Conservation (phyloP, 345 rosid species). For the Rhodamnia argentea region DNA sequence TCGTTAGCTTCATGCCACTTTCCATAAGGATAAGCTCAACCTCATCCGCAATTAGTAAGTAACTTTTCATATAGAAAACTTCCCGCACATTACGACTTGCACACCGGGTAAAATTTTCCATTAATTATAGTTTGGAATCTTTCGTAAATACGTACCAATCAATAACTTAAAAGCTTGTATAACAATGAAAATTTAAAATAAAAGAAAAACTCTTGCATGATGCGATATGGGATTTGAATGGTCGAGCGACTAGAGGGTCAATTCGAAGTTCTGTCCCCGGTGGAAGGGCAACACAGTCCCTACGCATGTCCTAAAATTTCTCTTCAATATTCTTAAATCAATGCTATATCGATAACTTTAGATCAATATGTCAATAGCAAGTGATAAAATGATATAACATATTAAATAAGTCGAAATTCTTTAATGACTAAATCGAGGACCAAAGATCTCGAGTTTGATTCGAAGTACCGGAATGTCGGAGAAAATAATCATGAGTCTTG, state of each 20-base stretch:
- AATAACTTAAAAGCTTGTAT: neutral
- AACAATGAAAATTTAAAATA: neutral
- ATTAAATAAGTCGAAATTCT: neutral
- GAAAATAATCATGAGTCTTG: neutral
- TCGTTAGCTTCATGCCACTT: neutral
- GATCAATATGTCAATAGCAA: neutral
- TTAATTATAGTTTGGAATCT: neutral
- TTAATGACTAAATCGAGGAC: accelerated
- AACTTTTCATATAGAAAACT: neutral
- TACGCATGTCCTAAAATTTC: neutral
- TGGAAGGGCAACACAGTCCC: neutral
- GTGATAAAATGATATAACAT: neutral
- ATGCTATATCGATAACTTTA: neutral
- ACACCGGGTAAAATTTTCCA: neutral
- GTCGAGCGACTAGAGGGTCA: neutral
- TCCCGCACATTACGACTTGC: neutral
- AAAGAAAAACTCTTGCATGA: neutral
- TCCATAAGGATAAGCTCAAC: neutral
- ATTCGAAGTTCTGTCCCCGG: neutral
- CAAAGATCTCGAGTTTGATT: neutral
- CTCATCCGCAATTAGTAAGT: neutral
- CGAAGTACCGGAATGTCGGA: neutral
- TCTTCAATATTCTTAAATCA: neutral
- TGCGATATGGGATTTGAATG: neutral
- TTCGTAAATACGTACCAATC: neutral